These are phyloP conservation scores for Geranomyces michiganensis DNA, from an alignment of 192 early-diverging fungal species.

Conservation along the genomic window DNA sequence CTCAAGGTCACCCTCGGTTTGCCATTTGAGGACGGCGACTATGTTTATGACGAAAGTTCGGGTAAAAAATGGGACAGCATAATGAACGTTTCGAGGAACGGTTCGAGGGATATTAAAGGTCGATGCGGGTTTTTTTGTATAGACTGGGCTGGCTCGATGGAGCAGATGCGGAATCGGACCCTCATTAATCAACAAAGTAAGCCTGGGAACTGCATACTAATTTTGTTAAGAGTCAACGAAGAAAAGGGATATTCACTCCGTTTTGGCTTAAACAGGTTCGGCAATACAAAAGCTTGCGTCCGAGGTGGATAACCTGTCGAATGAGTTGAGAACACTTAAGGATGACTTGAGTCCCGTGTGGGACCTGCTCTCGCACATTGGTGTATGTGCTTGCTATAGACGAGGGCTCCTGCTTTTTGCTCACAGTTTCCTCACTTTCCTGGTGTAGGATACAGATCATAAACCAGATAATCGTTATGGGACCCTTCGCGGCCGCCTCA, in stretches of 20 bases:
- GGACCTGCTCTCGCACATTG: slow-evolving; percentile 25
- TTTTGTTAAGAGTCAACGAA: not conserved
- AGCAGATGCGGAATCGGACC: not conserved
- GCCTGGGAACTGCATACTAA: not conserved
- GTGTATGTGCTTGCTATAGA: too few species aligned
- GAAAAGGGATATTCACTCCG: too few species aligned
- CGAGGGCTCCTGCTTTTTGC: too few species aligned
- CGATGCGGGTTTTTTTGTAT: not conserved
- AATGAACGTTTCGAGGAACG: too few species aligned
- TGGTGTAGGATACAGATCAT: too few species aligned
- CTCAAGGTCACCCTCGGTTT: slow-evolving; percentile 78
- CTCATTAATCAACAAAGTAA: slow-evolving; percentile 9
- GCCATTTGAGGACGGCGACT: slow-evolving; percentile 81
- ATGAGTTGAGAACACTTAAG: slow-evolving; percentile 23
- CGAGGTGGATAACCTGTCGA: slow-evolving; percentile 28
- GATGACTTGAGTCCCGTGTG: slow-evolving; percentile 45
- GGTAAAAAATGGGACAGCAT: too few species aligned
- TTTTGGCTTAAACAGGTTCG: not conserved
- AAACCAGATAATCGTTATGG: too few species aligned
- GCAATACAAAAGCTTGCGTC: slow-evolving; percentile 18
- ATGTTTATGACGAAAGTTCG: slow-evolving; percentile 54
- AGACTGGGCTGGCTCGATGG: not conserved
- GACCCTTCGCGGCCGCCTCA: too few species aligned
- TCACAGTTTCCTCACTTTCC: too few species aligned
- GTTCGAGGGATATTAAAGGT: too few species aligned